phyloP scores from a whole-genome alignment of 306 rosid species.

The Casuarina cunninghamiana region DNA sequence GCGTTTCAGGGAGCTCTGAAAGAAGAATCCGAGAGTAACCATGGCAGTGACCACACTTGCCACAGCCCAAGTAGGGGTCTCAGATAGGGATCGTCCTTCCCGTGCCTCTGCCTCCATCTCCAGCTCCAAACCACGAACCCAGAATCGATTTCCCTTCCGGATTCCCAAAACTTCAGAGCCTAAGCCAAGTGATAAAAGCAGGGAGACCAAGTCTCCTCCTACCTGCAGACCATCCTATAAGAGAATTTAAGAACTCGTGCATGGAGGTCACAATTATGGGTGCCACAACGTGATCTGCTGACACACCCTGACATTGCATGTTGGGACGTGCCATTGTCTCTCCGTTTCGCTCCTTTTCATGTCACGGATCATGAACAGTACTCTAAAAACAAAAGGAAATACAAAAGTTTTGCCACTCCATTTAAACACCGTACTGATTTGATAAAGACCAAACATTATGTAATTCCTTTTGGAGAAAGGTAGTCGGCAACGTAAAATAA shows the following conservation, averaged over 20 bases:
- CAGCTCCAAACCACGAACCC: constrained; percentile 21
- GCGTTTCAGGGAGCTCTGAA: constrained; percentile 48
- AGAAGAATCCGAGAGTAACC: constrained; percentile 63
- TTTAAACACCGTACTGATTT: no score
- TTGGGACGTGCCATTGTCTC: not conserved
- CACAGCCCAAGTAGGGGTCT: constrained; percentile 87
- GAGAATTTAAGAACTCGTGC: constrained; percentile 41
- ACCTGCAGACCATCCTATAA: constrained; percentile 19
- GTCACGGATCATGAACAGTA: no score
- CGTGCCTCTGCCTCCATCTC: constrained; percentile 43
- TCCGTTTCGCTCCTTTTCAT: not conserved
- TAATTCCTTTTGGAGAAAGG: no score
- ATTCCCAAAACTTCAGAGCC: not conserved
- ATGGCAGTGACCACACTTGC: constrained; percentile 69
- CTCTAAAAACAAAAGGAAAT: no score
- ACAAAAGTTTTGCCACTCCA: no score
- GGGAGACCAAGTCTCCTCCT: constrained; percentile 5
- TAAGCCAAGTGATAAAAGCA: constrained; percentile 3
- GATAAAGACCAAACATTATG: no score
- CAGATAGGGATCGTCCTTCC: constrained; percentile 68
- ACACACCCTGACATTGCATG: constrained; percentile 3
- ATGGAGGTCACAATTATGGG: constrained; percentile 44
- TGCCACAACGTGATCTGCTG: constrained; percentile 35
- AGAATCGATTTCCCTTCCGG: constrained; percentile 18
- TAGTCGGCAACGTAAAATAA: no score